Percentiles rank a stretch among this genome's conserved stretches.
Evolutionary conservation across 495 filamentous ascomycete genomes (phyloP).

Genomic region (Annulohypoxylon maeteangense): DNA sequence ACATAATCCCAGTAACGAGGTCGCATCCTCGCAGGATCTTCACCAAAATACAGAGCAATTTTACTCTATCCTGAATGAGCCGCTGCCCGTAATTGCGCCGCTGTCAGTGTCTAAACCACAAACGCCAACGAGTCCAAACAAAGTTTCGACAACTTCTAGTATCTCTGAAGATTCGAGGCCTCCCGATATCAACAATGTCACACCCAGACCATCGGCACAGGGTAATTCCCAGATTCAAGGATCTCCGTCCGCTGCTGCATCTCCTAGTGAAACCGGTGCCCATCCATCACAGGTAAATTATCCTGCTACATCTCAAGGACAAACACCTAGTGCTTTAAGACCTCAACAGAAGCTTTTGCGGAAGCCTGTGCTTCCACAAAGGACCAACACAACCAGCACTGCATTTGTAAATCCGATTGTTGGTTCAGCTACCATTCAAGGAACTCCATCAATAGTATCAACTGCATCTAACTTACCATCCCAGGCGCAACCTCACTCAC

Average conservation of each 20-base stretch:
- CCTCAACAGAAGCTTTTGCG: slow-evolving; percentile 12
- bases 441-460: neutral
- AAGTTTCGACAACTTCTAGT: neutral
- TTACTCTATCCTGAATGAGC: slow-evolving; percentile 10
- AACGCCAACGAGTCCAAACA: slow-evolving; percentile 31
- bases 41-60: slow-evolving; percentile 8
- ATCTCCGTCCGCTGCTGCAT: neutral
- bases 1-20: neutral
- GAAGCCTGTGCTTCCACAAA: slow-evolving; percentile 28
- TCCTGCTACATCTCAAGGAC: slow-evolving; percentile 4
- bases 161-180: slow-evolving; percentile 2
- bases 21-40: neutral
- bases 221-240: neutral
- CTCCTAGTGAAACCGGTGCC: neutral
- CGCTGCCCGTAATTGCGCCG: slow-evolving; percentile 27
- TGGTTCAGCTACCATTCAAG: slow-evolving; percentile 8
- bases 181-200: slow-evolving; percentile 9
- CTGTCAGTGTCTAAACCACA: slow-evolving; percentile 27
- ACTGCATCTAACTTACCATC: neutral
- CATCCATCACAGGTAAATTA: slow-evolving; percentile 19
- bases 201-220: slow-evolving; percentile 8
- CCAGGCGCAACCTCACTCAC: slow-evolving; percentile 8
- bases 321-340: neutral
- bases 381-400: neutral
- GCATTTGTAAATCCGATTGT: neutral